These are phyloP conservation scores for Pichia phayaonensis DNA, from an alignment of 805 yeast genomes.

Conservation along the genomic window DNA sequence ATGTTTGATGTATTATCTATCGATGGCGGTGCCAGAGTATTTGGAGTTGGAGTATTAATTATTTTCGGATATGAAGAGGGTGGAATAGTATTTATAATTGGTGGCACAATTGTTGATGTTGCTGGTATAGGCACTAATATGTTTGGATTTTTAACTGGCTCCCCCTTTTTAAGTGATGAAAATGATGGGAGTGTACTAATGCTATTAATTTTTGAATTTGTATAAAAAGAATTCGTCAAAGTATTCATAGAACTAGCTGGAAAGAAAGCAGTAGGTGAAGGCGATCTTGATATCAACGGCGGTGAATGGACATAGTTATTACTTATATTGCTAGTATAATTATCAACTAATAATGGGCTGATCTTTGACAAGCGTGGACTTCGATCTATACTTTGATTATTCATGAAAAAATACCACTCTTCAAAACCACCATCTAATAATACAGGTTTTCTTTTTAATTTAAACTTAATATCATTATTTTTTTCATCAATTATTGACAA, in stretches of 20 bases:
- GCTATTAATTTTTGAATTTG: background rate
- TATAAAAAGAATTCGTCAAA: background rate
- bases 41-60: background rate
- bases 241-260: background rate
- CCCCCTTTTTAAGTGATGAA: background rate
- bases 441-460: conserved; percentile 34
- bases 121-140: background rate
- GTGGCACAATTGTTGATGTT: background rate
- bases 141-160: background rate
- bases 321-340: background rate
- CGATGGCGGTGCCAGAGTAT: background rate
- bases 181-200: background rate
- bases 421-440: conserved; percentile 52
- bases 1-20: background rate
- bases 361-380: background rate
- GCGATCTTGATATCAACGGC: conserved; percentile 8
- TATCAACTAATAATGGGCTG: background rate
- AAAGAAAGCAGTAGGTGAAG: conserved; percentile 2
- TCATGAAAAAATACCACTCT: conserved; percentile 43
- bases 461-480: conserved; percentile 27
- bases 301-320: conserved; percentile 6
- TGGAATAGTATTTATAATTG: no score
- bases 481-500: conserved; percentile 31
- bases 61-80: background rate
- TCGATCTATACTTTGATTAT: conserved; percentile 1